Percentiles rank a stretch among this genome's conserved stretches.
phyloP scores from a whole-genome alignment of 1,284 basidiomycete species.

The Austroboletus olivaceoglutinosus region DNA sequence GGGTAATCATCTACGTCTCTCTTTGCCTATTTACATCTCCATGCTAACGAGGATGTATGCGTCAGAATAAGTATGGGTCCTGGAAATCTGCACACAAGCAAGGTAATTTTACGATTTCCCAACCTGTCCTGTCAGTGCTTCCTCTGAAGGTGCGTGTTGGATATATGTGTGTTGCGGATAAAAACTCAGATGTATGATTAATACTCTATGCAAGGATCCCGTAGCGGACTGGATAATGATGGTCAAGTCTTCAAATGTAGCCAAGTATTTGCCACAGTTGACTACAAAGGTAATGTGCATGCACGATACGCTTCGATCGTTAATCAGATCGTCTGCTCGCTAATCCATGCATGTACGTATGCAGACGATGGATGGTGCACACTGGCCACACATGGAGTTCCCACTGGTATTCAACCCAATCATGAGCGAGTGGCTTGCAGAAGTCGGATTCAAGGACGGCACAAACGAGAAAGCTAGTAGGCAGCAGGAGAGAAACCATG shows the following conservation, averaged over 20 bases:
- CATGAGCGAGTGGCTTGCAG: conserved; percentile 41
- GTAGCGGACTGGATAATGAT: conserved; percentile 60
- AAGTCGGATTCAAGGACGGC: background rate
- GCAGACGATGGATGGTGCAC: conserved; percentile 48
- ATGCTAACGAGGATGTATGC: conserved; percentile 2
- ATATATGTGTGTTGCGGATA: background rate
- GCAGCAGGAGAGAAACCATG: background rate
- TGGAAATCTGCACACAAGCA: conserved; percentile 53
- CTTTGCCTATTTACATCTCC: background rate
- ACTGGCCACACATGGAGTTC: conserved; percentile 63
- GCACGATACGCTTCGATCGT: background rate
- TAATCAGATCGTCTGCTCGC: background rate
- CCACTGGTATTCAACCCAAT: conserved; percentile 48
- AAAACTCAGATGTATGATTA: background rate
- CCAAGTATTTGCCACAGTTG: conserved; percentile 48
- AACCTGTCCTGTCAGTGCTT: conserved; percentile 57
- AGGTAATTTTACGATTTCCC: conserved; percentile 56
- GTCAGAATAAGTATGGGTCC: conserved; percentile 50
- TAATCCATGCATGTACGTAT: conserved; percentile 1
- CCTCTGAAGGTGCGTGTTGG: conserved; percentile 47
- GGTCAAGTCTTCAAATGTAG: conserved; percentile 42
- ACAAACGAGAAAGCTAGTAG: background rate
- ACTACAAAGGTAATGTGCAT: conserved; percentile 45
- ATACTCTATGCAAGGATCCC: conserved; percentile 45
- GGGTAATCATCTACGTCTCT: conserved; percentile 32